These are phyloP conservation scores for Suillus plorans DNA, from an alignment of 768 basidiomycete genomes.

Conservation along the genomic window DNA sequence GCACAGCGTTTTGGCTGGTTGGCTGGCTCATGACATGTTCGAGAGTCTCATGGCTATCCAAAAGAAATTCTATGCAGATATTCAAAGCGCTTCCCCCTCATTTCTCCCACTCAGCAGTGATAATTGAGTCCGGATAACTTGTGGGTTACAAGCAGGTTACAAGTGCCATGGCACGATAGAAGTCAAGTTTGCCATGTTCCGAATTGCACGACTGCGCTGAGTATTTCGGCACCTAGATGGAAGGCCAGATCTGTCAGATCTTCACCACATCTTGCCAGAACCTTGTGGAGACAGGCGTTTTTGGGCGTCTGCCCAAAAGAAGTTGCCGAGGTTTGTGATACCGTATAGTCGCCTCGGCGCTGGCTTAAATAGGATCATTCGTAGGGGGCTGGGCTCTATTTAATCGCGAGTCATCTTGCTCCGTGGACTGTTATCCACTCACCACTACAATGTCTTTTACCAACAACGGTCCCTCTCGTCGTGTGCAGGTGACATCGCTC, in stretches of 20 bases:
- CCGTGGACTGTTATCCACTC: too few species aligned
- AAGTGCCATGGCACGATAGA: neutral
- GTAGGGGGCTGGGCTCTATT: neutral
- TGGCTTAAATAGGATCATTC: neutral
- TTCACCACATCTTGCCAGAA: neutral
- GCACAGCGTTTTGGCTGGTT: neutral
- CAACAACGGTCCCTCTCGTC: neutral
- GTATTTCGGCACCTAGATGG: neutral
- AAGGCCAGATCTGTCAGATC: conserved; percentile 1
- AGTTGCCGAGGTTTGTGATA: neutral
- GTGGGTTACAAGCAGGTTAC: neutral
- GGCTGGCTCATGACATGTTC: neutral
- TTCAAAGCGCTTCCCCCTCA: neutral
- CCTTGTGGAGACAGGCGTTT: neutral
- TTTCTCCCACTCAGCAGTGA: neutral
- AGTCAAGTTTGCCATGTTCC: neutral
- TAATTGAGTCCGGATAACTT: neutral
- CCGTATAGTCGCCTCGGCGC: neutral
- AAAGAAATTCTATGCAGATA: neutral
- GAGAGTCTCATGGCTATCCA: neutral
- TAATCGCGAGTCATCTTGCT: neutral
- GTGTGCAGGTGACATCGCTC: neutral
- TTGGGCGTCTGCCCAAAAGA: neutral
- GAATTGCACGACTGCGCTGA: neutral
- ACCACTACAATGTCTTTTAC: neutral